Base-by-base conservation (phyloP, 805 yeast species). In the Alloascoidea hylecoeti region DNA sequence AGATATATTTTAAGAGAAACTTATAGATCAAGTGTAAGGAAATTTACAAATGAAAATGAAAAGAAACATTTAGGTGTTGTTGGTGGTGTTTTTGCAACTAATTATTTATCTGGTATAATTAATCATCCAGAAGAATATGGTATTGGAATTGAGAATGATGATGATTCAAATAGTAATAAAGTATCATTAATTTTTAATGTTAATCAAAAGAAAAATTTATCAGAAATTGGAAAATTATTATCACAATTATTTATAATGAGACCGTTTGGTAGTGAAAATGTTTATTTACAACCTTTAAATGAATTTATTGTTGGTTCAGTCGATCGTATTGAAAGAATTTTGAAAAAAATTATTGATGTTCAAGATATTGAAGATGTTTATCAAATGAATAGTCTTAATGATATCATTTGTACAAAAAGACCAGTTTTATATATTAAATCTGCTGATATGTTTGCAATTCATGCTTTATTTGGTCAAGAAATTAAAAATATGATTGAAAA, bases 251-350 rank as follows among this genome's bases (percentile, higher is more conserved):
- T 80, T 16, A 55, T 75, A 3, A 74, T 84, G 75, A 66, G 68
- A 43, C 72, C 82, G 2, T 84, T 85, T 57, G 70, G 69, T 12
- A 45, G 57, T 1, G 66, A 66, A 18, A 75, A 80, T 45, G 71
- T 77, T 36, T 84, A 74, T 52, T 56, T 84, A 46, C 86, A 81
- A 50, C 94, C 95, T 1, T 61, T 84, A 50, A 82, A 82, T 52
- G 88, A 80, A 34, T 82, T 72, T 49, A 67, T 85, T 34, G 64
- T 61, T 38, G 59, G 69, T 12, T 66, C 74, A 5, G 57, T 61
- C 4, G 75, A 64, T 4, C 59, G 64, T 9, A 64, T 75, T 35
- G 57, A 69, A 27, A 49, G 55, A 0, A 52, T 72, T 5, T 56
- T 79, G 38, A 57, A 55, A 35, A 55, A 60, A 15, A 50, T 82